Base-by-base conservation (phyloP, 345 rosid species). In the Gossypium turneri region DNA sequence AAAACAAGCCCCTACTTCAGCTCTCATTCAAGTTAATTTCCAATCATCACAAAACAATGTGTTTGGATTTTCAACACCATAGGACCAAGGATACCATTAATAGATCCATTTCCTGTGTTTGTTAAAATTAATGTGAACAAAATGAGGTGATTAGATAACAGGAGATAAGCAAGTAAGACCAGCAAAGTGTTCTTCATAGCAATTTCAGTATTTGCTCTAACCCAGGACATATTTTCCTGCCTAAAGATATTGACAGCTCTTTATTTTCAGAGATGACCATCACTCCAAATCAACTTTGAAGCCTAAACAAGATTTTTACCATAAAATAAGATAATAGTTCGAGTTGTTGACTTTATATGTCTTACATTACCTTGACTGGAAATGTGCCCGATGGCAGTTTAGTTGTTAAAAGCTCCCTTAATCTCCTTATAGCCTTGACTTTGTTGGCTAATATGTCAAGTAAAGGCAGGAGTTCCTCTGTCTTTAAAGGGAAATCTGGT, bases 401-500 rank as follows among this genome's bases (percentile, higher is more conserved):
- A 61, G 99, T 93, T 58, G 99, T 95, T 86, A 95, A 86, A 78
- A 95, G 99, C 85, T 95, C 99, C 79, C 99, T 93, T 38, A 95
- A 91, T 80, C 99, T 90, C 88, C 97, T 87, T 78, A 93, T 70
- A 58, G 99, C 99, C 88, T 95, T 95, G 71, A 95, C 99, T 78
- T 95, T 95, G 85, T 95, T 89, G 52, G 99, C 99, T 78, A 95
- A 88, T 84, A 95, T 95, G 83, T 95, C 99, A 27, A 95, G 94
- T 75, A 95, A 84, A 12, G 99, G 99, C 72, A 95, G 79, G 51
- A 95, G 93, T 81, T 95, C 99, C 24, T 95, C 98, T 5, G 94
- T 95, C 76, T 89, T 89, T 68, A 95, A 82, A 45, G 98, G 98
- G 79, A 95, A 93, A 77, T 91, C 97, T 12, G 97, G 97, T 77